Evolutionary conservation across 139 green algal genomes (phyloP).

Genomic region (Nannochloris sp.): DNA sequence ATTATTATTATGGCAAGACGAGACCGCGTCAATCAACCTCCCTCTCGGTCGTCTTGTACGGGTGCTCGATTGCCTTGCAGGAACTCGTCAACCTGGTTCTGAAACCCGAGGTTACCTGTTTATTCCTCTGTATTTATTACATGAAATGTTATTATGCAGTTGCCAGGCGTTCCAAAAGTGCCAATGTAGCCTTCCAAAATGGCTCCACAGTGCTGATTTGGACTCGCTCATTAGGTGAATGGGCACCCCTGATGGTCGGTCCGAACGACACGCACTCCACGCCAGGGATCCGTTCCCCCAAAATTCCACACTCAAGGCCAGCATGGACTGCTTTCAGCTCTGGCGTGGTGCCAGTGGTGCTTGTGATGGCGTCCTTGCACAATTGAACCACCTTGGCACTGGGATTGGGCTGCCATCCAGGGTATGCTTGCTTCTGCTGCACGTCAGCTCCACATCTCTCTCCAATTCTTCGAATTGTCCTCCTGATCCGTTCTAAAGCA

Average conservation of each 20-base stretch:
- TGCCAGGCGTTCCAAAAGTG: constrained; percentile 39
- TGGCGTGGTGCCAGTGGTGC: constrained; percentile 24
- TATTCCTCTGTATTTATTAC: no score
- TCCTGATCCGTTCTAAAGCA: constrained; percentile 40
- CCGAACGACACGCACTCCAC: constrained; percentile 56
- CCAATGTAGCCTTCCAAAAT: constrained; percentile 52
- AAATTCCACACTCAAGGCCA: constrained; percentile 72
- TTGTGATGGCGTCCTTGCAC: constrained; percentile 17
- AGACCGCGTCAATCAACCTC: no score
- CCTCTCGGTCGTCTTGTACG: no score
- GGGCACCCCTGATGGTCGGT: constrained; percentile 64
- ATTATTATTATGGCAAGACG: no score
- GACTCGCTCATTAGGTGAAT: constrained; percentile 60
- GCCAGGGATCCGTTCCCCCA: constrained; percentile 59
- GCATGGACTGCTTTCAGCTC: constrained; percentile 57
- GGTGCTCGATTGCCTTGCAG: no score
- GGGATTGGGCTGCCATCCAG: constrained; percentile 58
- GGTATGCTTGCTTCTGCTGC: constrained; percentile 44
- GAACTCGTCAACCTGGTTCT: no score
- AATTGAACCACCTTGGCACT: constrained; percentile 36
- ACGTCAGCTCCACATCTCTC: constrained; percentile 13
- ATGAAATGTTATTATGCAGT: neutral
- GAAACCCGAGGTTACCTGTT: no score
- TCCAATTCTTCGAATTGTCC: constrained; percentile 28
- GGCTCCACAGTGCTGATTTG: constrained; percentile 45